phyloP scores from a whole-genome alignment of 2,329 filamentous ascomycete species.

The Emydomyces testavorans region DNA sequence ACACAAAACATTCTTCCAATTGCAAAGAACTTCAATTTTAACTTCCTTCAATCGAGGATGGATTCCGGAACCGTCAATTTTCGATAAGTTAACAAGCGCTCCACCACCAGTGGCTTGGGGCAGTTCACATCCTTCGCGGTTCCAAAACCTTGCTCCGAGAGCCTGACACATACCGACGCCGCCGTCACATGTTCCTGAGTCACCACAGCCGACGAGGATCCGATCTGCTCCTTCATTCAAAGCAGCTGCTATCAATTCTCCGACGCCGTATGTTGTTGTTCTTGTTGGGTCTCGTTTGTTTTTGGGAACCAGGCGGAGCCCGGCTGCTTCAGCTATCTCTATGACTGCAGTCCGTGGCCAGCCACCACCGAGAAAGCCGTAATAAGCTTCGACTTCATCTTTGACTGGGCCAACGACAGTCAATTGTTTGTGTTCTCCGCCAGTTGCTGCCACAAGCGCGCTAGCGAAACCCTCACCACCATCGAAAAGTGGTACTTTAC shows the following conservation, averaged over 20 bases:
- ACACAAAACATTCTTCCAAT: constrained; percentile 43
- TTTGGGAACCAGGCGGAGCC: constrained; percentile 40
- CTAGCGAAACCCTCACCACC: constrained; percentile 44
- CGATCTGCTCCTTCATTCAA: constrained; percentile 37
- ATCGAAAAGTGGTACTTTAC: constrained; percentile 43
- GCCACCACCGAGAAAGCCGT: constrained; percentile 35
- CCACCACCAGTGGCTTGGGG: constrained; percentile 34
- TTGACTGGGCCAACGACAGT: constrained; percentile 39
- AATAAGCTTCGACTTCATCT: constrained; percentile 34
- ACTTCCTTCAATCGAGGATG: constrained; percentile 31
- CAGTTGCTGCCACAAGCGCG: constrained; percentile 37
- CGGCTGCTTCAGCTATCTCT: constrained; percentile 45
- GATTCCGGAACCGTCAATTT: constrained; percentile 32
- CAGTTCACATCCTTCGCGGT: constrained; percentile 29
- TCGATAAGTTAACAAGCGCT: constrained; percentile 29
- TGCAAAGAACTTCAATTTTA: constrained; percentile 41
- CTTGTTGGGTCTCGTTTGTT: constrained; percentile 36
- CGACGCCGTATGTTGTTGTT: constrained; percentile 44
- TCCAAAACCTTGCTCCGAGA: constrained; percentile 38
- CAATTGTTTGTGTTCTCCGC: constrained; percentile 30
- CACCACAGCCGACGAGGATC: constrained; percentile 44
- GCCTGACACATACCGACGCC: constrained; percentile 46
- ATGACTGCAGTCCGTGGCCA: constrained; percentile 36
- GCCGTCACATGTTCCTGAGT: constrained; percentile 45
- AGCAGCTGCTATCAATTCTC: constrained; percentile 39